Conservation (phyloP, 805 yeast genomes). For the Schizosaccharomyces osmophilus region DNA sequence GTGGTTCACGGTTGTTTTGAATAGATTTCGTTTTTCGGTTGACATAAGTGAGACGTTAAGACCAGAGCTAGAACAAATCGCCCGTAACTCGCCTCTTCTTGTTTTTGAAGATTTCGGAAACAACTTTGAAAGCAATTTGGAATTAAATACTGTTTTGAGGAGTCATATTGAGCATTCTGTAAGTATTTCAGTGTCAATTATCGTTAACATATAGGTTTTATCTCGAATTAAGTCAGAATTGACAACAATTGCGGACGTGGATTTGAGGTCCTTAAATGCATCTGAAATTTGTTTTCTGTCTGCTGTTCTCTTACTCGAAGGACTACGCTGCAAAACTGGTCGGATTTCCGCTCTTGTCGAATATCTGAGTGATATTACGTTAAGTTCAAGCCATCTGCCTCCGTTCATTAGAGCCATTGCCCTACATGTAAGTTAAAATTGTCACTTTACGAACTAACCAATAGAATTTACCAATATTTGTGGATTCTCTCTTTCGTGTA, state of each 20-base stretch:
- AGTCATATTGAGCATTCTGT: constrained; percentile 16
- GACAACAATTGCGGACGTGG: constrained; percentile 18
- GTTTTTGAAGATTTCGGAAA: constrained; percentile 61
- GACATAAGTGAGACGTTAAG: constrained; percentile 25
- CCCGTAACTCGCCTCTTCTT: constrained; percentile 66
- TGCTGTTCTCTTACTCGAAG: constrained; percentile 56
- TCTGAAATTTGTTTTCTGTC: constrained; percentile 73
- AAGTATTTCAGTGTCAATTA: constrained; percentile 13
- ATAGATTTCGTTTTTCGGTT: constrained; percentile 54
- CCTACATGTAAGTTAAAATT: constrained; percentile 7
- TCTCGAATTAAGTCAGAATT: constrained; percentile 22
- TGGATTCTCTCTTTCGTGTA: neutral
- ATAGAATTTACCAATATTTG: constrained; percentile 15
- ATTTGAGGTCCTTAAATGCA: constrained; percentile 31
- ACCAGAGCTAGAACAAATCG: constrained; percentile 37
- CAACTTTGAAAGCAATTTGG: constrained; percentile 75
- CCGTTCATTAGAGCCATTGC: constrained; percentile 45
- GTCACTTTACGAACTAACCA: no score
- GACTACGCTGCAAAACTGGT: constrained; percentile 54
- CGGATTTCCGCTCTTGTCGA: constrained; percentile 51
- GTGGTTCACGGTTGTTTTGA: constrained; percentile 85
- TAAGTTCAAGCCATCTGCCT: constrained; percentile 42
- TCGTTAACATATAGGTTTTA: constrained; percentile 35
- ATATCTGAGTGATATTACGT: constrained; percentile 72
- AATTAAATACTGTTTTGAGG: constrained; percentile 68